A percentile compares a stretch with the other conserved stretches of the same genome.
Conservation (phyloP, 169 alveolate genomes). For the Eimeria praecox region DNA sequence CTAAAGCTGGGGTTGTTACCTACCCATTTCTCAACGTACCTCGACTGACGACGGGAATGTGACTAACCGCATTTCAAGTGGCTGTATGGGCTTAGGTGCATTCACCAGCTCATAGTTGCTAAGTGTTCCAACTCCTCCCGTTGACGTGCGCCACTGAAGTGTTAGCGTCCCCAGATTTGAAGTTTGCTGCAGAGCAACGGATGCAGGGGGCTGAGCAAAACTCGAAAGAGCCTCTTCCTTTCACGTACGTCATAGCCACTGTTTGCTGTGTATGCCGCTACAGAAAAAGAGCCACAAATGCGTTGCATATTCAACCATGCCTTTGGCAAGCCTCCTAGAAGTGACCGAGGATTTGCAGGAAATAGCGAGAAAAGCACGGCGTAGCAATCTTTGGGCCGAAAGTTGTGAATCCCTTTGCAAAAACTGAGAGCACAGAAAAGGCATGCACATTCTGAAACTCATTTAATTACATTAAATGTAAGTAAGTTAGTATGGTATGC, state of each 20-base stretch:
- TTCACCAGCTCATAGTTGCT: slow-evolving; percentile 55
- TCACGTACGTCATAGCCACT: background rate
- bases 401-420: slow-evolving; percentile 72
- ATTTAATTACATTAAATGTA: background rate
- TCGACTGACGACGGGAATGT: slow-evolving; percentile 78
- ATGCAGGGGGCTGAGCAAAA: background rate
- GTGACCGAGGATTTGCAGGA: slow-evolving; percentile 55
- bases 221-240: background rate
- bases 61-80: slow-evolving; percentile 62
- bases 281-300: background rate
- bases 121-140: slow-evolving; percentile 78
- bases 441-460: background rate
- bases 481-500: background rate
- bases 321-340: slow-evolving; percentile 12
- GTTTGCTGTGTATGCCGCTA: background rate
- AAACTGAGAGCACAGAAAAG: slow-evolving; percentile 10
- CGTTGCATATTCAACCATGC: slow-evolving; percentile 5
- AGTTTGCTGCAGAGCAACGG: slow-evolving; percentile 53
- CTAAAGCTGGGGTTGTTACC: background rate
- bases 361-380: slow-evolving; percentile 67
- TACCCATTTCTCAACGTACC: slow-evolving; percentile 7
- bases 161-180: slow-evolving; percentile 73
- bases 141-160: slow-evolving; percentile 80
- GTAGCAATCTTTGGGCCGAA: slow-evolving; percentile 75
- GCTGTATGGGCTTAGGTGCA: slow-evolving; percentile 34